Conservation (phyloP, 495 filamentous ascomycete genomes). For the Halenospora varia region DNA sequence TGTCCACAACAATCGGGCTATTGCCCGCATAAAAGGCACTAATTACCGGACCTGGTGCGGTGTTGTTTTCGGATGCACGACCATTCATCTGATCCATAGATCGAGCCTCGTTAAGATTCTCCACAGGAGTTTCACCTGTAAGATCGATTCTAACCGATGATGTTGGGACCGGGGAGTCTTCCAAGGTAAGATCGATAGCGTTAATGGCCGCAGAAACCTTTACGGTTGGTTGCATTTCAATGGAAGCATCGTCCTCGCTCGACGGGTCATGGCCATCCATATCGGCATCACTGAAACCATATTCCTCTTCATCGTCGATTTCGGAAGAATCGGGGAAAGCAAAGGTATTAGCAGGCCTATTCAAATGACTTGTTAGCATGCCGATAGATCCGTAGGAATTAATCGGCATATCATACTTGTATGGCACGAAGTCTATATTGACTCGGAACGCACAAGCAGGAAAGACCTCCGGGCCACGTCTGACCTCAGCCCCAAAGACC, state of each 20-base stretch:
- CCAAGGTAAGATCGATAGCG: slow-evolving; percentile 22
- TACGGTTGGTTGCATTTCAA: slow-evolving; percentile 15
- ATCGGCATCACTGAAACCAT: slow-evolving; percentile 33
- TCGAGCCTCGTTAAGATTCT: slow-evolving; percentile 5
- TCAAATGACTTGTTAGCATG: slow-evolving; percentile 27
- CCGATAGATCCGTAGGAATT: background rate
- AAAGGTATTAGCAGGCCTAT: slow-evolving; percentile 34
- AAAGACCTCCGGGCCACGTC: slow-evolving; percentile 33
- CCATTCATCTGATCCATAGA: slow-evolving; percentile 6
- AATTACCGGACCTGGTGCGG: background rate
- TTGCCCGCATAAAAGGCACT: slow-evolving; percentile 9
- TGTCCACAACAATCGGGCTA: slow-evolving; percentile 14
- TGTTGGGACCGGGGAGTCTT: slow-evolving; percentile 14
- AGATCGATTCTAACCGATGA: slow-evolving; percentile 5
- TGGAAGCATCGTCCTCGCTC: slow-evolving; percentile 12
- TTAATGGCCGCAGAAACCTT: slow-evolving; percentile 24
- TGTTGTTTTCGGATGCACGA: slow-evolving; percentile 11
- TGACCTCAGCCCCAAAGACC: slow-evolving; percentile 43
- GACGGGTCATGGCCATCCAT: slow-evolving; percentile 13
- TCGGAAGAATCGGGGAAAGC: slow-evolving; percentile 45
- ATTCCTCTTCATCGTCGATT: slow-evolving; percentile 42
- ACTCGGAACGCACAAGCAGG: slow-evolving; percentile 30
- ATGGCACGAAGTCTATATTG: slow-evolving; percentile 16
- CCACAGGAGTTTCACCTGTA: slow-evolving; percentile 8
- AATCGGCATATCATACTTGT: slow-evolving; percentile 8